phyloP scores from a whole-genome alignment of 2,329 filamentous ascomycete genomes.

The Penicillium hesseltinei region DNA sequence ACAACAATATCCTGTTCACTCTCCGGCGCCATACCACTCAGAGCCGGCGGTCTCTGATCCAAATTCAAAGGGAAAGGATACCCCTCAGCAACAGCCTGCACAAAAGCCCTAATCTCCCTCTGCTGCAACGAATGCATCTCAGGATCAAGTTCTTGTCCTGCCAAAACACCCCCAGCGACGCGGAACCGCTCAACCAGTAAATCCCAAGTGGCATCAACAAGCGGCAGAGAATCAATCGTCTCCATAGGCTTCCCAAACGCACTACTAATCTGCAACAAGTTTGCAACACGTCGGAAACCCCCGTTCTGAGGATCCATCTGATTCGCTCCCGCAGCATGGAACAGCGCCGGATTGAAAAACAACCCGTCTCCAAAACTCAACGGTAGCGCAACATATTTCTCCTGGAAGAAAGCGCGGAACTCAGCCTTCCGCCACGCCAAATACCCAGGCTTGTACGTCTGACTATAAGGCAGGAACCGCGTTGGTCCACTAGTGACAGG shows the following conservation, averaged over 20 bases:
- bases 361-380: constrained; percentile 58
- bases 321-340: constrained; percentile 63
- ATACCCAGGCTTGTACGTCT: constrained; percentile 57
- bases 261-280: constrained; percentile 61
- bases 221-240: constrained; percentile 52
- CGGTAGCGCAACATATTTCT: constrained; percentile 54
- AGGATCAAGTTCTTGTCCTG: constrained; percentile 14
- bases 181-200: constrained; percentile 53
- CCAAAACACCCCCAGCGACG: constrained; percentile 20
- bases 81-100: constrained; percentile 55
- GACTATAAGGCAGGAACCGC: constrained; percentile 60
- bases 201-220: constrained; percentile 55
- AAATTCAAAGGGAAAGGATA: constrained; percentile 64
- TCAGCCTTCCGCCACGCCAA: constrained; percentile 56
- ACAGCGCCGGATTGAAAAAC: constrained; percentile 64
- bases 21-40: constrained; percentile 59
- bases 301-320: constrained; percentile 28
- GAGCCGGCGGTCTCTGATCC: constrained; percentile 55
- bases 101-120: constrained; percentile 46
- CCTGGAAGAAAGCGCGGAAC: constrained; percentile 56
- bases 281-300: constrained; percentile 55
- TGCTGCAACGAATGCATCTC: constrained; percentile 21
- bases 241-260: constrained; percentile 67
- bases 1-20: constrained; percentile 57
- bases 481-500: constrained; percentile 59